Base-by-base conservation (phyloP, 345 rosid genomes). In the Limnanthes douglasii region DNA sequence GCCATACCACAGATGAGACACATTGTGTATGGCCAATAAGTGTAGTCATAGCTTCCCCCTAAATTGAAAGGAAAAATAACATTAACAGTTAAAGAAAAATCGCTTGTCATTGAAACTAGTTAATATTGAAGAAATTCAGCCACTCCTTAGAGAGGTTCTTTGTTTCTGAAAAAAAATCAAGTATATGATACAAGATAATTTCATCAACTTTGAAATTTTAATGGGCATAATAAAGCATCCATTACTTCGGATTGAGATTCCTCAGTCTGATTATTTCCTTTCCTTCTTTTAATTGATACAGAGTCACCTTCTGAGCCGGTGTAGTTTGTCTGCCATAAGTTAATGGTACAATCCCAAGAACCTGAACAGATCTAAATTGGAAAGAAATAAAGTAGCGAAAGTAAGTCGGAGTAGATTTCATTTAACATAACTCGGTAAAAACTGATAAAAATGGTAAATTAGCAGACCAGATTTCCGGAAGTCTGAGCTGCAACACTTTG, bases 21-120 rank as follows among this genome's bases (percentile, higher is more conserved):
- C 86, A 69, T 41, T 85, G 94, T 27, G 86, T 75, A 53, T 92
- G 99, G 39, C 99, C 96, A 43, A 81, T 83, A 31, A 85, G 61
- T 34, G 94, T 68, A 39, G 93, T 54, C 16, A 68, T 45, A 7
- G 94, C 75, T 58, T 60, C 94, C 51, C 76, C 99, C 99, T 85
- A 48, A 16, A 48, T 34, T 24, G 39, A 43, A 43, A 27, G 34
- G n/a, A 3, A 43, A 26, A 26, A 46, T 5, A 11, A 14, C 34
- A 42, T 23, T 11, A 18, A 32, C 15, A 18, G 15, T 11, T n/a
- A n/a, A 39, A 33, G 4, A 11, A n/a, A 24, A 27, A 46, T 31
- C 19, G 16, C 11, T 11, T 11, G 11, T 11, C 31, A 15, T 37
- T 17, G 10, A 30, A 26, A n/a, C 34, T 8, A n/a, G 16, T n/a